Evolutionary conservation across 1,284 basidiomycete species (phyloP), one percentile per base, ranked within the genome.

Genomic region (Rhizopogon parksii): DNA sequence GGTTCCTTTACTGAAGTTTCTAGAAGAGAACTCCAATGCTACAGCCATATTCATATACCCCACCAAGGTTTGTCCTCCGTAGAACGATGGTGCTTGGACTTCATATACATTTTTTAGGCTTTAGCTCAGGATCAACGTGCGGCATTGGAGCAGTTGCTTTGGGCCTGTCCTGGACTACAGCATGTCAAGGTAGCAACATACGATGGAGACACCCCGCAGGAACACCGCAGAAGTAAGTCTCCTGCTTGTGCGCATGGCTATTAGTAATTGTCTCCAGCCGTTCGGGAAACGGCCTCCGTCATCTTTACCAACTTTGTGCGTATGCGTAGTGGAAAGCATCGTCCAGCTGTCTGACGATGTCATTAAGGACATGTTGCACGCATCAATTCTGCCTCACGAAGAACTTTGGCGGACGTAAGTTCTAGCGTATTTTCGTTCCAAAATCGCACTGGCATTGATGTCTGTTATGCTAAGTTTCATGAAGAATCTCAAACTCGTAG

Each of bases 21-120:
- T 95, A 42, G 83, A 91, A 65, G 69, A 77, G 17, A 77, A 90
- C 61, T 63, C 65, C 3, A 61, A 68, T 12, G 65, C 86, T 2
- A 94, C 85, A 0, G 91, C 90, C 1, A 78, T 95, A 46, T 90
- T 92, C 61, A 79, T 95, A 43, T 95, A 94, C 60, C 93, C 92
- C 1, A 95, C 93, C 1, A 95, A 95, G 70, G 87, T 79, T 37
- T 43, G 50, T 47, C 36, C 40, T 24, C 24, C 25, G 5, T 1
- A 1, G 11, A 11, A 12, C 1, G 12, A 7, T 7, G 24, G 34
- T 45, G 14, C 2, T 2, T n/a, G n/a, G 4, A 53, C 15, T 4
- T 45, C 4, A 47, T 49, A 2, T 39, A 19, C 8, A 2, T 32
- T 19, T 12, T 37, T 7, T 36, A 89, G 85, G 92, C 92, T 7